These are phyloP conservation scores for Angophora floribunda DNA, from an alignment of 345 rosid species.

Conservation along the genomic window DNA sequence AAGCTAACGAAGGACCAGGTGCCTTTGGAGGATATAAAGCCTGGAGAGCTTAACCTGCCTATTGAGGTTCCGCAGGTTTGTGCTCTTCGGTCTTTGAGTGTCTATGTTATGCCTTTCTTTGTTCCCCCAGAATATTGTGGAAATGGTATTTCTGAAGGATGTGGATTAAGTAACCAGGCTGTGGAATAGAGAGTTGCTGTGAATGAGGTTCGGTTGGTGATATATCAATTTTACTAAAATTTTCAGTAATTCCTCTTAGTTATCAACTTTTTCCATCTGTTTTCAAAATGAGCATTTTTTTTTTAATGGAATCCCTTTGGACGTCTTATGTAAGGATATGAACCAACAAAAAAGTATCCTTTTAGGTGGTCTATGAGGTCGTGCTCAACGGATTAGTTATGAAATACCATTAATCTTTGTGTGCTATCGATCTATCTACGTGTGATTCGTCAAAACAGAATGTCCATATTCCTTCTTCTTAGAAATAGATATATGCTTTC, in stretches of 20 bases:
- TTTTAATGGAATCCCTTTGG: background rate
- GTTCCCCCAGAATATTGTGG: background rate
- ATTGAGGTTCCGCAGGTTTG: slow-evolving; percentile 87
- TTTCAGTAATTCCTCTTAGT: background rate
- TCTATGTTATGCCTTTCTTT: background rate
- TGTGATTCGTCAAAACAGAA: background rate
- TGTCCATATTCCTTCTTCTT: background rate
- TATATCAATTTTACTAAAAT: background rate
- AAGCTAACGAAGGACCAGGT: slow-evolving; percentile 76
- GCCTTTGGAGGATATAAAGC: slow-evolving; percentile 62
- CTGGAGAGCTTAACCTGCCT: slow-evolving; percentile 98
- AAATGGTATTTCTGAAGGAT: background rate
- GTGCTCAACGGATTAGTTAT: background rate
- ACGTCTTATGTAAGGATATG: background rate
- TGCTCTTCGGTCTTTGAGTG: background rate
- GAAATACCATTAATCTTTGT: background rate
- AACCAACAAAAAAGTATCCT: background rate
- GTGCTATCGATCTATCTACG: background rate
- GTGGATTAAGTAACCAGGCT: background rate
- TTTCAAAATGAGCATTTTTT: background rate
- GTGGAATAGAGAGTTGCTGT: background rate
- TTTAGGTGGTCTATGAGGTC: background rate
- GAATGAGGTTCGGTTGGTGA: background rate
- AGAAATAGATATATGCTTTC: background rate
- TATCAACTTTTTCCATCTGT: background rate